A percentile compares a stretch with the other conserved stretches of the same genome.
phyloP scores from a whole-genome alignment of 169 alveolate species.

The Eimeria brunetti region DNA sequence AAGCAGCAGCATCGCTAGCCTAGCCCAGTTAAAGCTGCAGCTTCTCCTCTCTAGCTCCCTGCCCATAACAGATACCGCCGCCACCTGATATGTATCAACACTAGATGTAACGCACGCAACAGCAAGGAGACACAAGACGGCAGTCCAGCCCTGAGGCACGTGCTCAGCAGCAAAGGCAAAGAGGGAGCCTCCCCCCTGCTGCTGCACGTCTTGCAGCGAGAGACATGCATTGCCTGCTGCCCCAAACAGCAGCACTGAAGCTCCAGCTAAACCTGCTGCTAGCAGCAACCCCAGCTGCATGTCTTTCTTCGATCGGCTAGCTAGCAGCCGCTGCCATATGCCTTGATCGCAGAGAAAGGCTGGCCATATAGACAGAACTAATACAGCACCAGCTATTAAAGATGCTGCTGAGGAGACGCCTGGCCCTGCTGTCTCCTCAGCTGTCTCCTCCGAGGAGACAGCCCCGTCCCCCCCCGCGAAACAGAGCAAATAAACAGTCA shows the following conservation, averaged over 20 bases:
- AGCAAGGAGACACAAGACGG: constrained; percentile 66
- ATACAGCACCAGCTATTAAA: constrained; percentile 53
- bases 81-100: constrained; percentile 79
- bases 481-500: constrained; percentile 26
- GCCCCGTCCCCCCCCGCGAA: background rate
- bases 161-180: constrained; percentile 38
- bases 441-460: background rate
- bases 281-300: constrained; percentile 38
- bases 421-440: too few relatives aligned
- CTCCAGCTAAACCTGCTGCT: constrained; percentile 33
- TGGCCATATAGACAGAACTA: constrained; percentile 70
- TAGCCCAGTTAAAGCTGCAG: constrained; percentile 75
- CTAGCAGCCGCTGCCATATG: constrained; percentile 80
- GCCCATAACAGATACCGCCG: constrained; percentile 71
- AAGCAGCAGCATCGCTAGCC: constrained; percentile 36
- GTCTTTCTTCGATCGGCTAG: constrained; percentile 34
- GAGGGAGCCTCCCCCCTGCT: background rate
- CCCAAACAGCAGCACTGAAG: constrained; percentile 66
- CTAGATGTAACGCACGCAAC: constrained; percentile 79
- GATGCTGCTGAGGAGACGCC: background rate
- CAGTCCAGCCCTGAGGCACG: constrained; percentile 53
- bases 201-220: background rate
- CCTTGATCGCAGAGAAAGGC: constrained; percentile 72
- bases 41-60: background rate
- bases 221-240: constrained; percentile 58